Base-by-base conservation (phyloP, 1,139 yeast genomes). In the Geotrichum klebahnii region DNA sequence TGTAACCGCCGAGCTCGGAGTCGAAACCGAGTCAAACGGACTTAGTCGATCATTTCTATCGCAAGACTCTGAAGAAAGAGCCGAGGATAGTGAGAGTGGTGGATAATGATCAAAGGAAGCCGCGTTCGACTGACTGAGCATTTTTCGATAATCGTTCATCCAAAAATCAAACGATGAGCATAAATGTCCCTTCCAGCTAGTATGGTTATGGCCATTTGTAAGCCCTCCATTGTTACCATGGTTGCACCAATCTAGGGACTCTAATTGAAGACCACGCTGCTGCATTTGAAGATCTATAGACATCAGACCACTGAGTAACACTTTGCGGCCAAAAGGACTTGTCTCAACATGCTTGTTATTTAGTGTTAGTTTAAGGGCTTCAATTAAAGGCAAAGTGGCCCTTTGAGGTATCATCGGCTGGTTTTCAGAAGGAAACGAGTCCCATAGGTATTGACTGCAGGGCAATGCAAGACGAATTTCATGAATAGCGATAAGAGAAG, bases 371-470 rank as follows among this genome's bases (percentile, higher is more conserved):
- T 80, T 80, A 53, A 84, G 66, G 2, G 82, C 83, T 2, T 71
- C 71, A 44, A 82, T 61, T 60, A 83, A 82, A 38, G 76, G 68
- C 51, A 61, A 64, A 59, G 57, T 64, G 44, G 57, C 56, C 51
- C 50, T 55, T 54, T 35, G 64, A 60, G 31, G 60, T 52, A 46
- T 62, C 61, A 28, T 57, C 53, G 24, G 66, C 12, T 58, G 55
- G 5, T 54, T 24, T 5, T 59, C 47, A n/a, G 63, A 62, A 28
- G 57, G 55, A n/a, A 58, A 55, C 48, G 60, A 68, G 48, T 84
- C 90, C 96, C 96, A 85, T 47, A 84, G 69, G 22, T 75, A 79
- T 60, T 87, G 95, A 52, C 83, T 81, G 61, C 95, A 87, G 0
- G 96, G 96, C 61, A 87, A 70, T 41, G 82, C 75, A 55, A 83